phyloP scores from a whole-genome alignment of 2,329 filamentous ascomycete species.

The Penicillium glabrum region DNA sequence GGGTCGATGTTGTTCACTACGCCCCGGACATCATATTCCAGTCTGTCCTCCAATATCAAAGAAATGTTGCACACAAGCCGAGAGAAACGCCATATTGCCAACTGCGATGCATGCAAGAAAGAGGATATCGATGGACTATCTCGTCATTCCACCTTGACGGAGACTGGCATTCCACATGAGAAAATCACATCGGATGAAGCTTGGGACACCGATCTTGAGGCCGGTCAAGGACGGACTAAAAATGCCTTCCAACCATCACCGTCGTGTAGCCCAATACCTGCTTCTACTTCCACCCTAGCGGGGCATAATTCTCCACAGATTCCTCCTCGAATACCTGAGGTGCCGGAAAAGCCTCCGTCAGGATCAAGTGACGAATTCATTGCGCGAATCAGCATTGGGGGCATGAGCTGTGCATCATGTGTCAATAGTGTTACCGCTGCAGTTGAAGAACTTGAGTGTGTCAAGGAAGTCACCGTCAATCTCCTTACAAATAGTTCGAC shows the following conservation, averaged over 20 bases:
- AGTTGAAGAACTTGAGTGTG: conserved; percentile 58
- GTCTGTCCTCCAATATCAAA: conserved; percentile 20
- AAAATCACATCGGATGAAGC: conserved; percentile 6
- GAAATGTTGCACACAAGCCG: conserved; percentile 17
- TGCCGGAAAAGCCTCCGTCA: not conserved
- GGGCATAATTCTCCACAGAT: not conserved
- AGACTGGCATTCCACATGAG: conserved; percentile 11
- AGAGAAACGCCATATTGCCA: conserved; percentile 46
- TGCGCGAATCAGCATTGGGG: conserved; percentile 55
- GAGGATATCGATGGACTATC: conserved; percentile 33
- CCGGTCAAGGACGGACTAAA: not conserved
- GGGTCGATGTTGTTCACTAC: conserved; percentile 24
- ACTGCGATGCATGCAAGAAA: conserved; percentile 51
- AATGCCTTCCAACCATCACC: not conserved
- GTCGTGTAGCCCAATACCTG: not conserved
- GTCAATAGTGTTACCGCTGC: conserved; percentile 62
- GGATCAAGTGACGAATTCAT: conserved; percentile 18
- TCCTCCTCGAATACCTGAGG: conserved; percentile 2
- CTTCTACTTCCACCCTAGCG: not conserved
- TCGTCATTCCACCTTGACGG: conserved; percentile 12
- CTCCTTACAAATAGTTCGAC: conserved; percentile 67
- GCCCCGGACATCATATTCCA: conserved; percentile 19
- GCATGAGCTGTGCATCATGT: conserved; percentile 74
- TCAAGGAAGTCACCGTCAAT: conserved; percentile 61
- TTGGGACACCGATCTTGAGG: not conserved